These are phyloP conservation scores for Orbilia javanica DNA, from an alignment of 2,329 filamentous ascomycete species.

Conservation along the genomic window DNA sequence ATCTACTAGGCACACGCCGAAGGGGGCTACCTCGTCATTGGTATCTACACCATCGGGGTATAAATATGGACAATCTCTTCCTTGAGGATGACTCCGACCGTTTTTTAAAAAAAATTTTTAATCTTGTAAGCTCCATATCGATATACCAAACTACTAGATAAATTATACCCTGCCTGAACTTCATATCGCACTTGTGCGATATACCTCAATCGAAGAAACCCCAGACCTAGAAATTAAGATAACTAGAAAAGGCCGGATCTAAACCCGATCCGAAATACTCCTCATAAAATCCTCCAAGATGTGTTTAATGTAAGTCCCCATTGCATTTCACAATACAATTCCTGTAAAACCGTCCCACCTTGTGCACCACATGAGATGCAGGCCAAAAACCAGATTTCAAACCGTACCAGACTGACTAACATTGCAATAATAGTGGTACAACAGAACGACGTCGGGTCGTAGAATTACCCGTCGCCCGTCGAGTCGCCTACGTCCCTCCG, in stretches of 20 bases:
- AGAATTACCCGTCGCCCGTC: conserved; percentile 51
- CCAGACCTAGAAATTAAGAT: background rate
- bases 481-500: conserved; percentile 29
- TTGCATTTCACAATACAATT: background rate
- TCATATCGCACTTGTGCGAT: background rate
- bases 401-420: background rate
- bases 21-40: background rate
- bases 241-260: background rate
- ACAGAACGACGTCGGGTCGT: conserved; percentile 33
- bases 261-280: background rate
- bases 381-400: background rate
- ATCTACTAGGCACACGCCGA: background rate
- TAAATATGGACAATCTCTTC: conserved; percentile 3
- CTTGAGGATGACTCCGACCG: background rate
- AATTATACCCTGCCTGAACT: background rate
- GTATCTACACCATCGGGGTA: background rate
- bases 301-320: conserved; percentile 50
- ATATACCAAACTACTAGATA: background rate
- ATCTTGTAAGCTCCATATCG: background rate
- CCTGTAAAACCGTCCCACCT: background rate
- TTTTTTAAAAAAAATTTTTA: background rate
- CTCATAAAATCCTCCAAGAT: conserved; percentile 1
- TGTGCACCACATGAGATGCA: background rate
- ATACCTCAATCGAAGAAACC: background rate
- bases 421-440: conserved; percentile 19